Evolutionary conservation across 371 early-diverging fungal genomes (phyloP).

Genomic region (Apophysomyces trapeziformis): DNA sequence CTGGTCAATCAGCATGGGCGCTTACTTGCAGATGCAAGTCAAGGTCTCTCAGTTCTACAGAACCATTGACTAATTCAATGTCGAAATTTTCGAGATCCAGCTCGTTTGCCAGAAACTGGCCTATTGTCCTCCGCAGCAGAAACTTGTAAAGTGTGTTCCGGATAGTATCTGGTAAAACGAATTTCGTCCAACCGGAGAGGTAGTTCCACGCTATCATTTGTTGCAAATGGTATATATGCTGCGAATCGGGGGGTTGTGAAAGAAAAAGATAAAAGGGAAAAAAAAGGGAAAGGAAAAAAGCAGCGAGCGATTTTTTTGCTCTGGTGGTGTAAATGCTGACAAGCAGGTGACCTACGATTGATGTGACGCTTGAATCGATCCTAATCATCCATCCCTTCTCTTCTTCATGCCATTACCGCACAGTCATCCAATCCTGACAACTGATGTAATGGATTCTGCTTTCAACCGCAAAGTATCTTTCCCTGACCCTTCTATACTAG

Average conservation of each 20-base stretch:
- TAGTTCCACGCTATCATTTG: conserved; percentile 55
- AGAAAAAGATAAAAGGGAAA: conserved; percentile 4
- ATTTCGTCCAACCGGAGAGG: conserved; percentile 49
- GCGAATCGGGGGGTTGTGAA: conserved; percentile 1
- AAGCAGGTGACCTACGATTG: no score
- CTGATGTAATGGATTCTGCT: no score
- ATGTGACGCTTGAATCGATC: no score
- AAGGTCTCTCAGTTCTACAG: conserved; percentile 78
- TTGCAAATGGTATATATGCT: conserved; percentile 5
- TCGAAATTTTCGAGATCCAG: conserved; percentile 86
- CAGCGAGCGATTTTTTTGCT: no score
- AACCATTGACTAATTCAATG: conserved; percentile 84
- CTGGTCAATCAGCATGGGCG: not conserved
- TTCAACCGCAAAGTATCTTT: no score
- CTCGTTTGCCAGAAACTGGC: conserved; percentile 82
- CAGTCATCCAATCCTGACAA: no score
- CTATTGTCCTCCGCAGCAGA: conserved; percentile 81
- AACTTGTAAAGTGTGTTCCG: conserved; percentile 89
- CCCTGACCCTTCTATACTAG: no score
- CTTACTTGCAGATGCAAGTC: conserved; percentile 78
- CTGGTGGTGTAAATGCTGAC: no score
- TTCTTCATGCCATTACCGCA: no score
- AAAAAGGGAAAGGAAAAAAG: conserved; percentile 2
- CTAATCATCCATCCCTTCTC: no score
- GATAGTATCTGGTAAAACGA: conserved; percentile 69